Percentiles rank a stretch among this genome's conserved stretches.
These are phyloP conservation scores for Prunus padus DNA, from an alignment of 306 rosid species.

Conservation along the genomic window DNA sequence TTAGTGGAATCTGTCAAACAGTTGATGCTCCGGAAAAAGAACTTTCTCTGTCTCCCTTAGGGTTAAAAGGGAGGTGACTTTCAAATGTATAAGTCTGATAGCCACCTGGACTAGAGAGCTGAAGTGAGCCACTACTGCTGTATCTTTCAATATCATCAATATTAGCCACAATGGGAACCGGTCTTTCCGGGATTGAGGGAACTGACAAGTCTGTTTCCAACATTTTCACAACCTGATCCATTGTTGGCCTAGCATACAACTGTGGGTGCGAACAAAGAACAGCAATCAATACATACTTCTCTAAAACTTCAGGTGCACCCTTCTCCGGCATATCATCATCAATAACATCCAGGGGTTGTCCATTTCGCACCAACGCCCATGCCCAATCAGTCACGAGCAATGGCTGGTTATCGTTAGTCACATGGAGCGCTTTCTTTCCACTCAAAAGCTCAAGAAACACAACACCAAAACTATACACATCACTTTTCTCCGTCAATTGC, in stretches of 20 bases:
- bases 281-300: constrained; percentile 80
- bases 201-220: constrained; percentile 73
- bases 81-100: constrained; percentile 51
- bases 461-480: constrained; percentile 85
- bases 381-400: constrained; percentile 80
- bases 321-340: constrained; percentile 71
- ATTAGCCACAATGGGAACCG: constrained; percentile 69
- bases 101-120: constrained; percentile 56
- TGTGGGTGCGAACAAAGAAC: constrained; percentile 94
- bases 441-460: constrained; percentile 92
- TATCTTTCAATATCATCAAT: constrained; percentile 71
- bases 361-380: constrained; percentile 74
- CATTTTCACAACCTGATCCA: constrained; percentile 97
- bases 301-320: constrained; percentile 62
- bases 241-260: constrained; percentile 88
- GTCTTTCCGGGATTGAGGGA: constrained; percentile 77
- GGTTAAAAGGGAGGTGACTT: constrained; percentile 24
- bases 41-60: constrained; percentile 39
- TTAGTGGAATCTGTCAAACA: constrained; percentile 30
- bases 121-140: constrained; percentile 54
- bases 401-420: constrained; percentile 49
- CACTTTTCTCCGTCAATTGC: constrained; percentile 88
- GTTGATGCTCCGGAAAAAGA: constrained; percentile 21
- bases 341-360: constrained; percentile 67
- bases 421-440: constrained; percentile 80